These are phyloP conservation scores for Neopestalotiopsis sp. DNA, from an alignment of 2,329 filamentous ascomycete species.

Conservation along the genomic window DNA sequence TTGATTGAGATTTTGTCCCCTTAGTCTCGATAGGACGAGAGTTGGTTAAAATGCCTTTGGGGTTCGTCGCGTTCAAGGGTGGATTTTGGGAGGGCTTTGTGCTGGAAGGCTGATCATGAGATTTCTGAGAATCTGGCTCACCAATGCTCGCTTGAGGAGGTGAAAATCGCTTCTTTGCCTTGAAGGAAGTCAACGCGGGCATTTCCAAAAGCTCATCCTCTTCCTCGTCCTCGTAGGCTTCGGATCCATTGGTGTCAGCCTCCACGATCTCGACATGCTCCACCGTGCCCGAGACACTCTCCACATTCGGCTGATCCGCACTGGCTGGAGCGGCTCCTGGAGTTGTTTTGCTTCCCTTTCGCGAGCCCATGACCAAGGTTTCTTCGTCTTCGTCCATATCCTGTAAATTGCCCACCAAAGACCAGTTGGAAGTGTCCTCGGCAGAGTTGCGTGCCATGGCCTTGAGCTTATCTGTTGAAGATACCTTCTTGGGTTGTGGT, in stretches of 20 bases:
- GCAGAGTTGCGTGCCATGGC: conserved; percentile 56
- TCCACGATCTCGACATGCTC: conserved; percentile 21
- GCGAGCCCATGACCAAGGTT: conserved; percentile 34
- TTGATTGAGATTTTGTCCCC: not conserved
- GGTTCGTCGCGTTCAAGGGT: conserved; percentile 15
- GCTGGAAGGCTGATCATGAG: conserved; percentile 17
- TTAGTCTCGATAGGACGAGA: not conserved
- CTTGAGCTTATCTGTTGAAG: conserved; percentile 60
- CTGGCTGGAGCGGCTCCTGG: conserved; percentile 20
- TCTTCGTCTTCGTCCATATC: conserved; percentile 37
- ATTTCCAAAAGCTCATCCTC: conserved; percentile 34
- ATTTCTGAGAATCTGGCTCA: conserved; percentile 16
- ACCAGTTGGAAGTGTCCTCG: conserved; percentile 60
- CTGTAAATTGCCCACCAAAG: conserved; percentile 44
- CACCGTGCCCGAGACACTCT: not conserved
- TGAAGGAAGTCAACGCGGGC: conserved; percentile 34
- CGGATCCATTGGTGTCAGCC: conserved; percentile 18
- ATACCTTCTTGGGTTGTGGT: conserved; percentile 57
- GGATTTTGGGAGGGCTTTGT: conserved; percentile 12
- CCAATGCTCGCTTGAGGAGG: conserved; percentile 22
- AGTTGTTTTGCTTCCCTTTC: conserved; percentile 23
- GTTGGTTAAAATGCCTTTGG: not conserved
- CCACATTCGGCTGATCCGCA: not conserved
- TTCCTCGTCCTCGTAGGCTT: conserved; percentile 17
- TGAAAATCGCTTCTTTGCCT: conserved; percentile 33